phyloP scores from a whole-genome alignment of 805 yeast genomes.

The Starmerella riodocensis region DNA sequence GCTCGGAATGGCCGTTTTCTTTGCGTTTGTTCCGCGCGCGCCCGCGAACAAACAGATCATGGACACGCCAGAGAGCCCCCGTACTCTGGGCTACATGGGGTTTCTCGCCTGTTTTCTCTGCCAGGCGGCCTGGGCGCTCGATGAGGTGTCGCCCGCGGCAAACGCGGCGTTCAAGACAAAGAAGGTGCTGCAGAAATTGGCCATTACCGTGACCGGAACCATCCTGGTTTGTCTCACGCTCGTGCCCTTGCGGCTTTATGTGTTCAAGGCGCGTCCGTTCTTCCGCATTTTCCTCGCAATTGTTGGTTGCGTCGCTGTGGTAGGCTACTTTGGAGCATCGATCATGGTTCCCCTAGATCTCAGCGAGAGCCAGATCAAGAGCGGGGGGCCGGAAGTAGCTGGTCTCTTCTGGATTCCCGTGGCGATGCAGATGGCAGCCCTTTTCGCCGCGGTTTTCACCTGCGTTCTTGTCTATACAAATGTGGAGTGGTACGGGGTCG shows the following conservation, averaged over 20 bases:
- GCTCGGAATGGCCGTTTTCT: constrained; percentile 4
- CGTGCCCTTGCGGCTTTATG: not conserved
- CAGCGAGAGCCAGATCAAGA: constrained; percentile 2
- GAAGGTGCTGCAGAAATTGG: not conserved
- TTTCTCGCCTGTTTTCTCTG: constrained; percentile 2
- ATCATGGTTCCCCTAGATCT: constrained; percentile 1
- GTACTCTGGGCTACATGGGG: constrained; percentile 2
- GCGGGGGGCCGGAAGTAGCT: constrained; percentile 9
- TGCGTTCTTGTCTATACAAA: constrained; percentile 13
- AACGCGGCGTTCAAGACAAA: not conserved
- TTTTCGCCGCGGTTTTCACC: constrained; percentile 11
- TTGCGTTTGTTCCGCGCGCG: constrained; percentile 7
- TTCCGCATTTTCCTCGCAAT: constrained; percentile 4
- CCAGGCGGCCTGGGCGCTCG: constrained; percentile 10
- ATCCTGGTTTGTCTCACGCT: not conserved
- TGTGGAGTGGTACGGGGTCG: constrained; percentile 18
- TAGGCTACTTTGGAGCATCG: not conserved
- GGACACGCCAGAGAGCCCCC: constrained; percentile 8
- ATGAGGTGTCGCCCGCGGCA: constrained; percentile 6
- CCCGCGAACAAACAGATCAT: not conserved
- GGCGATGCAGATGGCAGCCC: constrained; percentile 20
- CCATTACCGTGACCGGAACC: not conserved
- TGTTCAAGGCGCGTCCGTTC: constrained; percentile 3
- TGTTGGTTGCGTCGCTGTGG: not conserved
- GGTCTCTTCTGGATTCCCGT: constrained; percentile 18